These are phyloP conservation scores for Auricularia sp. DNA, from an alignment of 768 basidiomycete genomes.

Conservation along the genomic window DNA sequence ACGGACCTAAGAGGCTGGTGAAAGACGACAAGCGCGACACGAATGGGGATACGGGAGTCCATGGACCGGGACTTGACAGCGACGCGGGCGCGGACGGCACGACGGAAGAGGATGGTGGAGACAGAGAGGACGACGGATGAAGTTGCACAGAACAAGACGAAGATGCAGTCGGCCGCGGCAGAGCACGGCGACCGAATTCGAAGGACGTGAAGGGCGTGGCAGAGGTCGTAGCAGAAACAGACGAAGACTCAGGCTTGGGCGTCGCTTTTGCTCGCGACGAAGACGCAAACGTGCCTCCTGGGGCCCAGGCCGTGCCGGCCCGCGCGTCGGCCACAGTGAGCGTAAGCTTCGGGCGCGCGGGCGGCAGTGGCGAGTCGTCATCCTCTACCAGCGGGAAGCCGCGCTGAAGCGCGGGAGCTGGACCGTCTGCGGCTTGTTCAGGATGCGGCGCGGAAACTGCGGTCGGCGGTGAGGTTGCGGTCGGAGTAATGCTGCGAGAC, in stretches of 20 bases:
- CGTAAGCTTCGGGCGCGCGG: slow-evolving; percentile 4
- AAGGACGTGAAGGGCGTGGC: slow-evolving; percentile 27
- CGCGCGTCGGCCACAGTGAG: not conserved
- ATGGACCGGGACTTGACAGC: slow-evolving; percentile 10
- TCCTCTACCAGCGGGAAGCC: not conserved
- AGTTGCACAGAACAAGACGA: not conserved
- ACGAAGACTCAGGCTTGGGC: slow-evolving; percentile 28
- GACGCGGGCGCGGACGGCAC: slow-evolving; percentile 38
- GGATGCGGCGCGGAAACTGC: slow-evolving; percentile 2
- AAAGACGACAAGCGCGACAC: slow-evolving; percentile 10
- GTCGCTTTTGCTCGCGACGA: slow-evolving; percentile 7
- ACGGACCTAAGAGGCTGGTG: slow-evolving; percentile 7
- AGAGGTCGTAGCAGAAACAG: slow-evolving; percentile 39
- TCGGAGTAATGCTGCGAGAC: not conserved
- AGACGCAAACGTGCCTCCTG: slow-evolving; percentile 9
- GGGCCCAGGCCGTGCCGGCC: not conserved
- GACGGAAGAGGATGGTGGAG: slow-evolving; percentile 39
- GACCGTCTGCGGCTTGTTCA: not conserved
- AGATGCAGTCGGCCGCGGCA: slow-evolving; percentile 17
- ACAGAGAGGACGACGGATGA: slow-evolving; percentile 42
- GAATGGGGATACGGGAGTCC: slow-evolving; percentile 15
- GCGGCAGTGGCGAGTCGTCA: slow-evolving; percentile 9
- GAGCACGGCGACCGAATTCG: slow-evolving; percentile 33
- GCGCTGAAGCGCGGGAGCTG: not conserved
- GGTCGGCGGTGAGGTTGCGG: not conserved